phyloP scores from a whole-genome alignment of 768 basidiomycete genomes.

The Obba rivulosa region DNA sequence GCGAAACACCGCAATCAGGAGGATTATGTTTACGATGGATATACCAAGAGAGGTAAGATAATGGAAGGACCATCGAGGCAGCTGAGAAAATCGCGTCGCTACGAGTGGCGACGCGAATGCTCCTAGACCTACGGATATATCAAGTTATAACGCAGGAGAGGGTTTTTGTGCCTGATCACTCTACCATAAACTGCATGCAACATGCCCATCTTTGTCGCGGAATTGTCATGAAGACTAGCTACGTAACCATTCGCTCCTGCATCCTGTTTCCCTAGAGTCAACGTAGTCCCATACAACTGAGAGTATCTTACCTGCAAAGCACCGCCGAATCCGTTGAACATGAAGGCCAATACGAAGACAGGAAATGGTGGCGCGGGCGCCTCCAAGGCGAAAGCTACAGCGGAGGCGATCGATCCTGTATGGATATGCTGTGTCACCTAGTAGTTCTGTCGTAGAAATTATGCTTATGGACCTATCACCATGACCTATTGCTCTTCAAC shows the following conservation, averaged over 20 bases:
- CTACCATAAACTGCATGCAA: conserved; percentile 61
- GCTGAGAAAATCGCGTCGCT: conserved; percentile 73
- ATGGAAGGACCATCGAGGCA: conserved; percentile 70
- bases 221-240: conserved; percentile 48
- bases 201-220: conserved; percentile 64
- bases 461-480: conserved; percentile 26
- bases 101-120: conserved; percentile 68
- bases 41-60: conserved; percentile 67
- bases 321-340: conserved; percentile 45
- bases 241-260: conserved; percentile 72
- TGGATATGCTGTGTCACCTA: neutral
- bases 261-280: conserved; percentile 35
- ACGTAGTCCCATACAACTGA: neutral
- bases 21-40: conserved; percentile 48
- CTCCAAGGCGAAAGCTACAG: conserved; percentile 49
- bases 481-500: conserved; percentile 27
- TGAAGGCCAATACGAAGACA: conserved; percentile 45
- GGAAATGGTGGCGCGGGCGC: conserved; percentile 60
- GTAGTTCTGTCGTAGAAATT: neutral
- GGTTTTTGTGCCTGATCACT: neutral
- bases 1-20: conserved; percentile 58
- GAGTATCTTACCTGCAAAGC: conserved; percentile 33
- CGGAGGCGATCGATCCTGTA: conserved; percentile 46
- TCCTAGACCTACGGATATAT: conserved; percentile 44
- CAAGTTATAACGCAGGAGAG: neutral